Evolutionary conservation across 495 filamentous ascomycete genomes (phyloP).

Genomic region (Bombardia bombarda): DNA sequence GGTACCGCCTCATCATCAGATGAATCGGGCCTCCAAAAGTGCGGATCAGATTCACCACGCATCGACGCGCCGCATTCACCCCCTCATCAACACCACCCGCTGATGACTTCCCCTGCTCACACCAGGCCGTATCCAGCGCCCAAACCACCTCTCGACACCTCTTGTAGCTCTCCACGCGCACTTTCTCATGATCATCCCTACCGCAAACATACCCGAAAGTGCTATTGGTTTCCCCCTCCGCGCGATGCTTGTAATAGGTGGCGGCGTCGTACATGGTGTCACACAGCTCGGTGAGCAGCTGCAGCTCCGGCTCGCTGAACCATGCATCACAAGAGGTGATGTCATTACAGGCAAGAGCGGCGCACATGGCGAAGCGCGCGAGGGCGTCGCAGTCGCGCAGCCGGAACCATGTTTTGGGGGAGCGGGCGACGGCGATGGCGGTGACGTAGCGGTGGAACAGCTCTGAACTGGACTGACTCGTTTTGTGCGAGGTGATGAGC

Average conservation of each 20-base stretch:
- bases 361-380: constrained; percentile 9
- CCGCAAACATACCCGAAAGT: constrained; percentile 13
- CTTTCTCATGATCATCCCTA: too few relatives aligned
- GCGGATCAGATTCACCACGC: constrained; percentile 11
- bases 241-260: constrained; percentile 17
- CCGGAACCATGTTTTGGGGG: constrained; percentile 16
- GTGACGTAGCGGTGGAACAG: constrained; percentile 17
- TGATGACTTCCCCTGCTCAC: neutral
- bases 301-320: constrained; percentile 13
- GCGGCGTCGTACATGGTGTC: constrained; percentile 16
- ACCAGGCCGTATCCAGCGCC: constrained; percentile 13
- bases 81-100: too few relatives aligned
- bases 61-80: neutral
- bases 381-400: constrained; percentile 14
- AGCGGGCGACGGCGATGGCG: constrained; percentile 5
- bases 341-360: constrained; percentile 13
- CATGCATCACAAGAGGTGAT: constrained; percentile 3
- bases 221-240: constrained; percentile 17
- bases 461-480: constrained; percentile 1
- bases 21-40: constrained; percentile 17
- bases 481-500: constrained; percentile 10
- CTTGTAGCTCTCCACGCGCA: constrained; percentile 5
- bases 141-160: constrained; percentile 14
- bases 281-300: constrained; percentile 12
- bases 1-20: constrained; percentile 18